These are phyloP conservation scores for Melaleuca quinquenervia DNA, from an alignment of 345 rosid genomes.

Conservation along the genomic window DNA sequence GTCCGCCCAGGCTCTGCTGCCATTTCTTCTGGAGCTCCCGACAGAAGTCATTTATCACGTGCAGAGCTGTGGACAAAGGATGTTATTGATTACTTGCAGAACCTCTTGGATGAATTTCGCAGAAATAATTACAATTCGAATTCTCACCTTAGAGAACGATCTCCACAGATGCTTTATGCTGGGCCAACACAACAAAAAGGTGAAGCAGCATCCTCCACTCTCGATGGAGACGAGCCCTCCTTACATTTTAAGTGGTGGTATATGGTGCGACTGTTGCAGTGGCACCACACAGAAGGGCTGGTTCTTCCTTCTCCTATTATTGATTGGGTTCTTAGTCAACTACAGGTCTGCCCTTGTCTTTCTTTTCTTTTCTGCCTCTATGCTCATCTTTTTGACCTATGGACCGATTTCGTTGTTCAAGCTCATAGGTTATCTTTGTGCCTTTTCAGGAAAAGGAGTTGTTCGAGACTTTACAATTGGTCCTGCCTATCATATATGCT, in stretches of 20 bases:
- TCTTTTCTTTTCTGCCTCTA: not conserved
- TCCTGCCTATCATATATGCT: conserved; percentile 82
- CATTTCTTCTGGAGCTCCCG: conserved; percentile 57
- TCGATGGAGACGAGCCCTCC: conserved; percentile 79
- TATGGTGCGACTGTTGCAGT: conserved; percentile 82
- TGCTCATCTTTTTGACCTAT: not conserved
- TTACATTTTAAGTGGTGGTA: conserved; percentile 92
- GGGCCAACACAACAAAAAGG: conserved; percentile 48
- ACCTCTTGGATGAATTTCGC: conserved; percentile 66
- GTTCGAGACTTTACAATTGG: conserved; percentile 75
- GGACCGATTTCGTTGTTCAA: not conserved
- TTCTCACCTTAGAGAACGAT: conserved; percentile 54
- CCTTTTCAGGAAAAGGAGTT: conserved; percentile 60
- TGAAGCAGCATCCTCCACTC: conserved; percentile 37
- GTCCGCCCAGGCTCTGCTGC: conserved; percentile 55
- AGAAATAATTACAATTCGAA: conserved; percentile 51
- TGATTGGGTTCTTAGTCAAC: conserved; percentile 89
- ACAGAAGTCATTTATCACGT: conserved; percentile 53
- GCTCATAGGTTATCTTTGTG: not conserved
- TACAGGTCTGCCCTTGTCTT: conserved; percentile 42
- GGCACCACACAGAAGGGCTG: conserved; percentile 91
- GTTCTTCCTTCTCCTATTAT: conserved; percentile 78
- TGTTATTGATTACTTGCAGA: conserved; percentile 81
- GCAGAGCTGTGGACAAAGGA: conserved; percentile 96
- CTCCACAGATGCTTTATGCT: conserved; percentile 54